Base-by-base conservation (phyloP, 208 protist species). In the Dictyostelium gargantuum region DNA sequence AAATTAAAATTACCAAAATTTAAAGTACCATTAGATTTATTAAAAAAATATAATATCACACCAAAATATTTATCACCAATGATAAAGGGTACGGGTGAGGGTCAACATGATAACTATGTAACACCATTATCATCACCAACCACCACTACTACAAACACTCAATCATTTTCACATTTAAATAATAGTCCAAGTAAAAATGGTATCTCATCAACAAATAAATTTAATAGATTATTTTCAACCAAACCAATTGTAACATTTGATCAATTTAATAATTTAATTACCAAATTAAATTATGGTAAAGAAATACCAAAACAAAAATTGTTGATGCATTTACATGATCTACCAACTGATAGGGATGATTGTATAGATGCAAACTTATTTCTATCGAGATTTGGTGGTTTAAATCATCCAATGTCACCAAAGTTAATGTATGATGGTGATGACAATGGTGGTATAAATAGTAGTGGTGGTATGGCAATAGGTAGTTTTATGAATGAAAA, bases 321-420 rank as follows among this genome's bases (percentile, higher is more conserved):
- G 13, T n/a, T 89, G 15, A 79, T 89, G 82, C 56, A 79, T 61
- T 9, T 89, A 26, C 46, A 48, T n/a, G 82, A 89, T 40, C 42
- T 89, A 15, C 82, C 68, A 61, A 63, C 21, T 0, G 82, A 89
- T 29, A 29, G 23, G 1, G 82, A 89, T 52, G 82, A 56, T 29
- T 89, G 68, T 29, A 48, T 89, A 6, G 82, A 89, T 48, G 74
- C 56, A 13, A 89, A 63, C 23, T 26, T 23, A 32, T 89, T 89
- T 61, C 10, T 89, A 13, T 50, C 44, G 4, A 21, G 63, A 32
- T 89, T 73, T 50, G 70, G 68, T 66, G 82, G 82, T n/a, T n/a
- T 89, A 19, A 79, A 89, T 66, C 82, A 89, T 79, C 82, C 82
- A 29, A 79, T 89, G 82, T 68, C 48, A 52, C 82, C 82, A 42